Percentiles rank a stretch among this genome's conserved stretches.
Conservation (phyloP, 2,329 filamentous ascomycete genomes). For the Mariannaea sp. region DNA sequence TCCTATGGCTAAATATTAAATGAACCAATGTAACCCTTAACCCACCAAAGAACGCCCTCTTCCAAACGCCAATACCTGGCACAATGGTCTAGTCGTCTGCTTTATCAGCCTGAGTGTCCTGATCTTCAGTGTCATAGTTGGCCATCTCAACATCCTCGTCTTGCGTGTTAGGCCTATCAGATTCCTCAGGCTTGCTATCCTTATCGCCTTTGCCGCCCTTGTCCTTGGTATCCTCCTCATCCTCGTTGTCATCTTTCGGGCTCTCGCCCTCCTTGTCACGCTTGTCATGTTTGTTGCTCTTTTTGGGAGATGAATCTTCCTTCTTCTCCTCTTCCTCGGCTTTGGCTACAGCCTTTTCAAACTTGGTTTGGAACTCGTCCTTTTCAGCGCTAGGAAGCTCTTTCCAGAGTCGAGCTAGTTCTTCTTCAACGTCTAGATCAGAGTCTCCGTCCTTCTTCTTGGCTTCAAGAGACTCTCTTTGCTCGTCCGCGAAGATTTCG, state of each 20-base stretch:
- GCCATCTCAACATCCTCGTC: slow-evolving; percentile 58
- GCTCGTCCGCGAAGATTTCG: slow-evolving; percentile 60
- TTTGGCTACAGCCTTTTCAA: slow-evolving; percentile 35
- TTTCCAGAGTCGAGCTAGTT: slow-evolving; percentile 60
- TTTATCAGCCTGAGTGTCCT: slow-evolving; percentile 44
- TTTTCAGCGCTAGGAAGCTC: slow-evolving; percentile 55
- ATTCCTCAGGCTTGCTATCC: slow-evolving; percentile 34
- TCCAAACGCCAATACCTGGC: slow-evolving; percentile 10
- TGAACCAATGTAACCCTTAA: slow-evolving; percentile 17
- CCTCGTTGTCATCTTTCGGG: slow-evolving; percentile 35
- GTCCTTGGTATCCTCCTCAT: slow-evolving; percentile 42
- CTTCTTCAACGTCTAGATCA: slow-evolving; percentile 54
- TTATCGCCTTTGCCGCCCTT: slow-evolving; percentile 26
- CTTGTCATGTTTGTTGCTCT: slow-evolving; percentile 28
- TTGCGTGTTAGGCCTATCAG: slow-evolving; percentile 42
- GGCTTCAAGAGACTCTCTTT: slow-evolving; percentile 49
- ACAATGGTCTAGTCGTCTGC: slow-evolving; percentile 38
- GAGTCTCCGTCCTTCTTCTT: slow-evolving; percentile 47
- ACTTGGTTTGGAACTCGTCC: slow-evolving; percentile 52
- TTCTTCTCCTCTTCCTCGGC: slow-evolving; percentile 37
- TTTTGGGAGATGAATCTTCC: slow-evolving; percentile 22
- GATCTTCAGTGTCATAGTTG: slow-evolving; percentile 52
- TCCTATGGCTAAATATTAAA: slow-evolving; percentile 21
- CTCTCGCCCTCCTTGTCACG: slow-evolving; percentile 36
- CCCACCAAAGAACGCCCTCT: slow-evolving; percentile 35